Evolutionary conservation across 2,329 filamentous ascomycete genomes (phyloP).

Genomic region (Diatrype stigma): DNA sequence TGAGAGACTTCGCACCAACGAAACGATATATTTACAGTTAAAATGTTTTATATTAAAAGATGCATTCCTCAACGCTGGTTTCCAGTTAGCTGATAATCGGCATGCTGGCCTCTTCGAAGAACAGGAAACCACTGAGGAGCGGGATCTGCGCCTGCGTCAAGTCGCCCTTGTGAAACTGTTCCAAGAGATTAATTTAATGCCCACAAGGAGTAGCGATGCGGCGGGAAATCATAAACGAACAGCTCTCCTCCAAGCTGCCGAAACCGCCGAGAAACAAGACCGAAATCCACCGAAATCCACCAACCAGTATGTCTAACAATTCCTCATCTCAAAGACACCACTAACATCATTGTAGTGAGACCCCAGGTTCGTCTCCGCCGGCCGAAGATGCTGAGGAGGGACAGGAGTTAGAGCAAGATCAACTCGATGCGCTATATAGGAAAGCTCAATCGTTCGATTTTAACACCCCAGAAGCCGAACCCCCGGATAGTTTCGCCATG

Average conservation of each 20-base stretch:
- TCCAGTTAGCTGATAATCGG: slow-evolving; percentile 65
- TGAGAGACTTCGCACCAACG: slow-evolving; percentile 79
- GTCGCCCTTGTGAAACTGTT: slow-evolving; percentile 85
- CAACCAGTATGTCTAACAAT: slow-evolving; percentile 10
- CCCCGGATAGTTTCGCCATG: slow-evolving; percentile 77
- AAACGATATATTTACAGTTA: slow-evolving; percentile 90
- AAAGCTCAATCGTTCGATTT: slow-evolving; percentile 98
- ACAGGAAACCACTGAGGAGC: slow-evolving; percentile 81
- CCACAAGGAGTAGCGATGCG: slow-evolving; percentile 67
- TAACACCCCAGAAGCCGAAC: slow-evolving; percentile 79
- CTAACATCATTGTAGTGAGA: slow-evolving; percentile 16
- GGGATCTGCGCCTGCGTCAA: slow-evolving; percentile 76
- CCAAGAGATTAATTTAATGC: slow-evolving; percentile 79
- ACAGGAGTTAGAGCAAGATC: slow-evolving; percentile 88
- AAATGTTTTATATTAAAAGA: slow-evolving; percentile 69
- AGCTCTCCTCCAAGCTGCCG: slow-evolving; percentile 79
- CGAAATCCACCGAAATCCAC: slow-evolving; percentile 43
- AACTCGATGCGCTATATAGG: slow-evolving; percentile 87
- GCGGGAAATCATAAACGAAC: slow-evolving; percentile 78
- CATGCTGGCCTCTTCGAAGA: slow-evolving; percentile 74
- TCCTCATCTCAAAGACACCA: not conserved
- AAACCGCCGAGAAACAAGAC: slow-evolving; percentile 75
- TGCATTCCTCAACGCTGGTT: slow-evolving; percentile 64
- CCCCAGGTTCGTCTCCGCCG: slow-evolving; percentile 45
- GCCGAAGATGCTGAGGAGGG: slow-evolving; percentile 75